A percentile compares a stretch with the other conserved stretches of the same genome.
Evolutionary conservation across 2,329 filamentous ascomycete species (phyloP).

Genomic region (Emergomyces orientalis): DNA sequence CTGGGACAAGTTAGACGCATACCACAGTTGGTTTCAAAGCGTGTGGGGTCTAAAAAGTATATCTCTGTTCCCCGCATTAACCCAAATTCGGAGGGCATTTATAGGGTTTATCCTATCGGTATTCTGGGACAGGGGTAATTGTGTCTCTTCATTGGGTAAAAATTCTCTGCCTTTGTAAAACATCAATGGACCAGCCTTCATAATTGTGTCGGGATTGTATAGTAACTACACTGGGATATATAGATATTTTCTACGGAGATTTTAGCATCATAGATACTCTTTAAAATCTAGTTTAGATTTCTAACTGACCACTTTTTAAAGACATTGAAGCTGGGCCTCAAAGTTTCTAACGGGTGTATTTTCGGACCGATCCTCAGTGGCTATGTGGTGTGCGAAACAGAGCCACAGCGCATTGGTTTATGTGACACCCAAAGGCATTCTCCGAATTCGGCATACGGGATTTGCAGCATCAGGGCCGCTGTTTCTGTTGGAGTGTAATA

Average conservation of each 20-base stretch:
- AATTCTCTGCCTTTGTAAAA: background rate
- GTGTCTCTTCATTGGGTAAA: background rate
- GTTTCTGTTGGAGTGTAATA: too few relatives aligned
- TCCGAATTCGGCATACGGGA: too few relatives aligned
- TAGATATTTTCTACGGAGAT: background rate
- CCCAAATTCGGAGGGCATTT: background rate
- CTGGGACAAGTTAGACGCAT: constrained; percentile 37
- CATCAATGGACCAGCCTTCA: background rate
- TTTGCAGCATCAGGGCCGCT: too few relatives aligned
- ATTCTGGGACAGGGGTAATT: background rate
- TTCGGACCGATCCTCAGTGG: too few relatives aligned
- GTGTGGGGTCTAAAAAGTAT: background rate
- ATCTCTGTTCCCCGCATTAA: background rate
- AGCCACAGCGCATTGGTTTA: too few relatives aligned
- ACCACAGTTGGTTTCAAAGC: constrained; percentile 24
- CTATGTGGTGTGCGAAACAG: too few relatives aligned
- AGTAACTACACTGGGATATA: background rate
- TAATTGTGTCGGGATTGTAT: background rate
- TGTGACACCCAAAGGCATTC: background rate
- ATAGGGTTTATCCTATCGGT: background rate
- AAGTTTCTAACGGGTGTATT: too few relatives aligned
- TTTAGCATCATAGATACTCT: background rate
- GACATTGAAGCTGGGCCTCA: background rate
- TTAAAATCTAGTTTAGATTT: background rate
- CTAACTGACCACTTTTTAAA: background rate